phyloP scores from a whole-genome alignment of 2,329 filamentous ascomycete species.

The Fusarium sp. region DNA sequence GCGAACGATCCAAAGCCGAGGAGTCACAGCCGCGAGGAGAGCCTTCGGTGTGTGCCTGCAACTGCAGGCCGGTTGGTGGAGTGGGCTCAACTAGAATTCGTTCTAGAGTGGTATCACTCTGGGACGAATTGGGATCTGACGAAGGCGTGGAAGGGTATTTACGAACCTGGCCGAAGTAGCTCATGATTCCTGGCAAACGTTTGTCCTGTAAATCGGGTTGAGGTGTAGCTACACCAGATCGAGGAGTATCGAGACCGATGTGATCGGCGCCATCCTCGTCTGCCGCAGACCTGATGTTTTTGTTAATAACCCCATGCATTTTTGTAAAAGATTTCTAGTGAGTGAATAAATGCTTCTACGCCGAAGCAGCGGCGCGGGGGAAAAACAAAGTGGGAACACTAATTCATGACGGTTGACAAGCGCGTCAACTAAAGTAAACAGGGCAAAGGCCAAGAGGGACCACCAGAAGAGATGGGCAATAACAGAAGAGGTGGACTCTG shows the following conservation, averaged over 20 bases:
- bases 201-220: constrained; percentile 95
- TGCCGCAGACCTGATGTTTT: constrained; percentile 65
- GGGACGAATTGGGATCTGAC: constrained; percentile 57
- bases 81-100: constrained; percentile 45
- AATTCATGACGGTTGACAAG: constrained; percentile 58
- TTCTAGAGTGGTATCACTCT: constrained; percentile 47
- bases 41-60: constrained; percentile 45
- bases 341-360: constrained; percentile 48
- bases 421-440: constrained; percentile 47
- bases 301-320: constrained; percentile 66
- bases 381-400: constrained; percentile 53
- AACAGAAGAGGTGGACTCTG: constrained; percentile 44
- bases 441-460: constrained; percentile 42
- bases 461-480: constrained; percentile 38
- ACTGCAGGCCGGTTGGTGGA: constrained; percentile 50
- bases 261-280: constrained; percentile 82
- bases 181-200: constrained; percentile 94
- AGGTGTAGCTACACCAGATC: constrained; percentile 91
- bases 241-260: constrained; percentile 86
- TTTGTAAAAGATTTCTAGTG: constrained; percentile 48
- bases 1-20: constrained; percentile 38
- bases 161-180: constrained; percentile 99
- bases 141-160: constrained; percentile 72
- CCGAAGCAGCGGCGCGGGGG: constrained; percentile 48
- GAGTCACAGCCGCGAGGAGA: constrained; percentile 40